These are phyloP conservation scores for Dictyophora rubrovolvata DNA, from an alignment of 768 basidiomycete species.

Conservation along the genomic window DNA sequence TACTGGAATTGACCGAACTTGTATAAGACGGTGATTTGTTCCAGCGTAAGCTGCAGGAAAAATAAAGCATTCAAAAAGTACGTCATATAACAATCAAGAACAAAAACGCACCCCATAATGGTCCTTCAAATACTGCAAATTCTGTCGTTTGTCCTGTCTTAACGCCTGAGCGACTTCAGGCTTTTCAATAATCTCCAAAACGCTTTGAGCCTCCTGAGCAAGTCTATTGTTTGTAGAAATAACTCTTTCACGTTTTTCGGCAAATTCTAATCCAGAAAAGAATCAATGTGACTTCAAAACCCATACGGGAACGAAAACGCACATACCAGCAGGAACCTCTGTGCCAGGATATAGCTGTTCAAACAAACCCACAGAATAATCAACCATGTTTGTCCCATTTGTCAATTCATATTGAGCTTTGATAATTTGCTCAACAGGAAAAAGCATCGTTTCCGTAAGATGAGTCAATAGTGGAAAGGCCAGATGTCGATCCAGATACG, in stretches of 20 bases:
- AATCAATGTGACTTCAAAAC: background rate
- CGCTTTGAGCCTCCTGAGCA: conserved; percentile 83
- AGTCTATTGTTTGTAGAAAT: conserved; percentile 77
- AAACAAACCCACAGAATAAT: conserved; percentile 78
- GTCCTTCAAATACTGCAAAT: conserved; percentile 87
- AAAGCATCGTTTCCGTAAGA: conserved; percentile 65
- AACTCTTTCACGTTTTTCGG: conserved; percentile 69
- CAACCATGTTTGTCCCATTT: conserved; percentile 97
- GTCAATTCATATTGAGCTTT: conserved; percentile 95
- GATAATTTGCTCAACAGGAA: conserved; percentile 69
- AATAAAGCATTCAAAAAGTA: background rate
- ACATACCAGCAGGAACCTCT: conserved; percentile 53
- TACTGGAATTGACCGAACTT: conserved; percentile 99
- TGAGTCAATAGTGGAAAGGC: conserved; percentile 88
- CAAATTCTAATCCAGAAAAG: conserved; percentile 52
- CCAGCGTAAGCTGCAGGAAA: conserved; percentile 72
- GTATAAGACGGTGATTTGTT: conserved; percentile 93
- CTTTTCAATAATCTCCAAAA: conserved; percentile 92
- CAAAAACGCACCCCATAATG: conserved; percentile 63
- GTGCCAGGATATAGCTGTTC: conserved; percentile 67
- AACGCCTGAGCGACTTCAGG: conserved; percentile 92
- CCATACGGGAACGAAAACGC: conserved; percentile 14
- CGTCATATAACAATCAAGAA: background rate
- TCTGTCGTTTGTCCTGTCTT: conserved; percentile 95
- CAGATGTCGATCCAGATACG: conserved; percentile 90